Evolutionary conservation across 2,329 filamentous ascomycete genomes (phyloP).

Genomic region (Alternaria gansuensis): DNA sequence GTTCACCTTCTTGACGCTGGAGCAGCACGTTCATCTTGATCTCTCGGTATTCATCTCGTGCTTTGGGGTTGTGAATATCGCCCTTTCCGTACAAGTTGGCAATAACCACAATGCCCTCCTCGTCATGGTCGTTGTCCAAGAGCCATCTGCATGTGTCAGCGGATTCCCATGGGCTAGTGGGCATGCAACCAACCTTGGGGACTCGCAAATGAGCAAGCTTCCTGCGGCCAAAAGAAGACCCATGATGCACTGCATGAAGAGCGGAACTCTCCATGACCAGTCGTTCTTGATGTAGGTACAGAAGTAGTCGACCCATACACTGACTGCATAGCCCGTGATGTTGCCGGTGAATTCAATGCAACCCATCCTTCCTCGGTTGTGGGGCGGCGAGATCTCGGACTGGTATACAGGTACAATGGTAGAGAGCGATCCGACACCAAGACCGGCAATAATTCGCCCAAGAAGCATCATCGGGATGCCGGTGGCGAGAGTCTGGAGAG

Average conservation of each 20-base stretch:
- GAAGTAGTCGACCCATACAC: slow-evolving; percentile 98
- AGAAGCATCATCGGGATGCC: slow-evolving; percentile 86
- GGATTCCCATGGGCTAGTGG: background rate
- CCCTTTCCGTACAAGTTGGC: slow-evolving; percentile 96
- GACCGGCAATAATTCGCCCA: slow-evolving; percentile 61
- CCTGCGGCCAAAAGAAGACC: slow-evolving; percentile 83
- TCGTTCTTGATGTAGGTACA: slow-evolving; percentile 88
- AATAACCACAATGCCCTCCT: slow-evolving; percentile 98
- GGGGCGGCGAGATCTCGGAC: slow-evolving; percentile 78
- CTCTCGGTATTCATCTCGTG: slow-evolving; percentile 94
- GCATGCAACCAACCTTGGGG: slow-evolving; percentile 75
- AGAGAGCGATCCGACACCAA: slow-evolving; percentile 61
- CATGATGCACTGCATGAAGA: slow-evolving; percentile 95
- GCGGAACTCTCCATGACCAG: slow-evolving; percentile 87
- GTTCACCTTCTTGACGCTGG: slow-evolving; percentile 92
- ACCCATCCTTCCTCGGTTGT: slow-evolving; percentile 93
- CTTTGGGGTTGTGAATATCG: slow-evolving; percentile 91
- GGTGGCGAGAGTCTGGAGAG: slow-evolving; percentile 80
- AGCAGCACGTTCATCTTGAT: slow-evolving; percentile 98
- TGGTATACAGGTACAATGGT: slow-evolving; percentile 65
- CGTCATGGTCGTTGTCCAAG: slow-evolving; percentile 95
- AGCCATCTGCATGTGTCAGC: slow-evolving; percentile 74
- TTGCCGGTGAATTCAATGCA: slow-evolving; percentile 99
- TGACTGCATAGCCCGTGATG: slow-evolving; percentile 93
- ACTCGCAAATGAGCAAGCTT: slow-evolving; percentile 94